phyloP scores from a whole-genome alignment of 306 rosid genomes.

The Malus orientalis region DNA sequence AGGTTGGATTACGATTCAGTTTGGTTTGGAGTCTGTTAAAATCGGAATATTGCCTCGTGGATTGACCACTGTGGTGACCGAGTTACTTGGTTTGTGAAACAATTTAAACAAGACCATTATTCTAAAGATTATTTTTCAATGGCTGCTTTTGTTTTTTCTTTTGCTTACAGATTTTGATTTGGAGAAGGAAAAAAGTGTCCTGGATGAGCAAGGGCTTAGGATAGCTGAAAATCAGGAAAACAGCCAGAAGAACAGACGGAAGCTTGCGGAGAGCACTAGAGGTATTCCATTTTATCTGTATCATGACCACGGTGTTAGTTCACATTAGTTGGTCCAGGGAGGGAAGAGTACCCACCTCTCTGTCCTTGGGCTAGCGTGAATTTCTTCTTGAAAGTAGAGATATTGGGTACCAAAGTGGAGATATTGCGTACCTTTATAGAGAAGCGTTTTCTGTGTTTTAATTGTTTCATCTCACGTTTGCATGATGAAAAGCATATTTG shows the following conservation, averaged over 20 bases:
- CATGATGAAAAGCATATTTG: neutral
- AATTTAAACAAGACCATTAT: neutral
- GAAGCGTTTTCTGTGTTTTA: neutral
- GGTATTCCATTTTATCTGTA: constrained; percentile 29
- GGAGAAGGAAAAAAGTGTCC: constrained; percentile 75
- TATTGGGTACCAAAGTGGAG: neutral
- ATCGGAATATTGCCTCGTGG: neutral
- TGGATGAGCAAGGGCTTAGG: constrained; percentile 95
- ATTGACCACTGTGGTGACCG: neutral
- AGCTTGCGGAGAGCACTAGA: constrained; percentile 96
- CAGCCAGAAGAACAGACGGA: constrained; percentile 93
- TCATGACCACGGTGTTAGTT: neutral
- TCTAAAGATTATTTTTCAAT: neutral
- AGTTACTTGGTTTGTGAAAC: neutral
- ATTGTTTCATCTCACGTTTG: neutral
- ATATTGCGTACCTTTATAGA: neutral
- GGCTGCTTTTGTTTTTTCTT: neutral
- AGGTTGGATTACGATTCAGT: neutral
- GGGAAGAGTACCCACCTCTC: neutral
- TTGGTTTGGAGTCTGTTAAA: neutral
- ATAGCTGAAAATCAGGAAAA: constrained; percentile 95
- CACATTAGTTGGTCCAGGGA: neutral
- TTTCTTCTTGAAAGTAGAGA: neutral
- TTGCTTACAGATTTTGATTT: constrained; percentile 69
- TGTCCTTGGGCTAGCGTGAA: neutral